Percentiles rank a stretch among this genome's conserved stretches.
These are phyloP conservation scores for Dimocarpus longan DNA, from an alignment of 345 rosid species.

Conservation along the genomic window DNA sequence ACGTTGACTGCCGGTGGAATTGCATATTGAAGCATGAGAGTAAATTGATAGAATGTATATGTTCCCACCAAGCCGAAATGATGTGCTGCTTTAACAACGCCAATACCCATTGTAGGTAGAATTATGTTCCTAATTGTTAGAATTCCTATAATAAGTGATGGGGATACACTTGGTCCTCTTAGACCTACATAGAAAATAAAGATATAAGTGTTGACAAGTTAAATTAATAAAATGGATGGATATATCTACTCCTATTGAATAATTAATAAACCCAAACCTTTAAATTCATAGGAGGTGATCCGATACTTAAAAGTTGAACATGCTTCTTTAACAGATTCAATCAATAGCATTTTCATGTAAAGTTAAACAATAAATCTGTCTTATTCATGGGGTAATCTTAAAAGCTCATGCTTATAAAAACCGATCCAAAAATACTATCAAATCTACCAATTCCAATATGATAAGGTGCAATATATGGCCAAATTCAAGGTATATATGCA, in stretches of 20 bases:
- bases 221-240: too few relatives aligned
- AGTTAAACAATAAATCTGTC: too few relatives aligned
- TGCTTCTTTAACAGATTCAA: too few relatives aligned
- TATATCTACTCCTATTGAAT: neutral
- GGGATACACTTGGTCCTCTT: slow-evolving; percentile 11
- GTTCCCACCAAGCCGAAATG: slow-evolving; percentile 23
- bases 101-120: slow-evolving; percentile 31
- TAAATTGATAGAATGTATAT: slow-evolving; percentile 24
- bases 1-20: slow-evolving; percentile 37
- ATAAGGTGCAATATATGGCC: neutral
- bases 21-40: slow-evolving; percentile 38
- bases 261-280: neutral
- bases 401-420: neutral
- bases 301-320: neutral
- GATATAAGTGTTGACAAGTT: too few relatives aligned
- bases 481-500: neutral
- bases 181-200: slow-evolving; percentile 17
- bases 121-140: slow-evolving; percentile 20
- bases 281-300: neutral
- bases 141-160: slow-evolving; percentile 22
- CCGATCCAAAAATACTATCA: too few relatives aligned
- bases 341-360: too few relatives aligned
- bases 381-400: neutral
- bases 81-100: slow-evolving; percentile 27
- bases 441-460: neutral